Evolutionary conservation across 2,329 filamentous ascomycete species (phyloP).

Genomic region (Catunica adiposa): DNA sequence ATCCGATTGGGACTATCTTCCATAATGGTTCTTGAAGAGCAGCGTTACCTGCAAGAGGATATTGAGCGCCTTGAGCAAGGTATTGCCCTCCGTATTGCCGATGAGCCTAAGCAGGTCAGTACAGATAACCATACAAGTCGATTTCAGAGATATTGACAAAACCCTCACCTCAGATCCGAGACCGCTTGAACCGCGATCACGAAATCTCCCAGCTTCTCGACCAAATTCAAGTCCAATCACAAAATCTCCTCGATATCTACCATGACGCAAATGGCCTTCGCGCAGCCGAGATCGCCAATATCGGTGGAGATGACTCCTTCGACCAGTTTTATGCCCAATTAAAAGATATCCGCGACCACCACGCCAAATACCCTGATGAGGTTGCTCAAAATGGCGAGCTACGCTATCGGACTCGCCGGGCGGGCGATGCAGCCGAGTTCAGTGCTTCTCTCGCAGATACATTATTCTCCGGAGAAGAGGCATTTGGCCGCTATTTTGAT

Average conservation of each 20-base stretch:
- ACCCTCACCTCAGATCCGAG: constrained; percentile 53
- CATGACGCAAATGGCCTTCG: constrained; percentile 57
- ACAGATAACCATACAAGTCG: neutral
- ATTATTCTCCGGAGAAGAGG: constrained; percentile 92
- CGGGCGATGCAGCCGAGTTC: constrained; percentile 38
- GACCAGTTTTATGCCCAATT: constrained; percentile 83
- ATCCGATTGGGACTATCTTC: neutral
- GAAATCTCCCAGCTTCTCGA: constrained; percentile 74
- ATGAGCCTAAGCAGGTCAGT: constrained; percentile 75
- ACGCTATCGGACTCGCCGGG: constrained; percentile 60
- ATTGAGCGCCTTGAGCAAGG: constrained; percentile 90
- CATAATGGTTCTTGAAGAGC: constrained; percentile 73
- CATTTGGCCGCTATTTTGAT: constrained; percentile 84
- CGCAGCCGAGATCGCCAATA: constrained; percentile 64
- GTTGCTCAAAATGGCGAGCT: constrained; percentile 88
- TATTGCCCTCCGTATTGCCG: constrained; percentile 71
- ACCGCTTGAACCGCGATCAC: constrained; percentile 79
- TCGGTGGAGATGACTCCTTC: constrained; percentile 73
- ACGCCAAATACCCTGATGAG: constrained; percentile 82
- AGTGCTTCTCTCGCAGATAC: constrained; percentile 54
- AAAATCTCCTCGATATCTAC: constrained; percentile 68
- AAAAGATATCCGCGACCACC: constrained; percentile 66
- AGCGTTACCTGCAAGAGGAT: constrained; percentile 89
- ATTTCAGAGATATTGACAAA: constrained; percentile 16
- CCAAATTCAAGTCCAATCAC: constrained; percentile 75